Evolutionary conservation across 768 basidiomycete genomes (phyloP).

Genomic region (Leucocoprinus leucothites): DNA sequence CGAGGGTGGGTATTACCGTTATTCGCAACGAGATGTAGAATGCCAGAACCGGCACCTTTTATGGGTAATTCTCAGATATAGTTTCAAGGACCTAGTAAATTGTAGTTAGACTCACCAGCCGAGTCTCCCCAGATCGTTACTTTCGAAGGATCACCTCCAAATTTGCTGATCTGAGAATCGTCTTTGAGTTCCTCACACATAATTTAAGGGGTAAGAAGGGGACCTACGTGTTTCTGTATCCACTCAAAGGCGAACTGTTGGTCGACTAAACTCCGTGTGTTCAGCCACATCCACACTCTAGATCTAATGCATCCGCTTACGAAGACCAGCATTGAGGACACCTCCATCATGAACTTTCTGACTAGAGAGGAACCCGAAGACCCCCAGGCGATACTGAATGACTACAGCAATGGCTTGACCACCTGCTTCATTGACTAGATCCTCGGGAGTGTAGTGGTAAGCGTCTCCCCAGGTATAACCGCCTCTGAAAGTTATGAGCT

Average conservation of each 20-base stretch:
- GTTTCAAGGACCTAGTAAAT: no score
- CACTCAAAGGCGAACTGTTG: constrained; percentile 42
- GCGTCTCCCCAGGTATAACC: constrained; percentile 7
- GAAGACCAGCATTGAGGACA: constrained; percentile 45
- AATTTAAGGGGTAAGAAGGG: not conserved
- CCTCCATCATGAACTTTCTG: constrained; percentile 39
- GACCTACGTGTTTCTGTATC: constrained; percentile 38
- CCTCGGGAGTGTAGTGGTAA: constrained; percentile 6
- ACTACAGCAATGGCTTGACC: constrained; percentile 34
- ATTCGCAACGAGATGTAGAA: constrained; percentile 46
- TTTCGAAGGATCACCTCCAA: constrained; percentile 36
- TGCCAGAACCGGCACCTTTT: constrained; percentile 42
- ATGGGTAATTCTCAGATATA: not conserved
- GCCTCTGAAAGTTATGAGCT: not conserved
- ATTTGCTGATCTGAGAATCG: constrained; percentile 31
- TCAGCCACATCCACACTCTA: no score
- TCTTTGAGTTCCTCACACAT: no score
- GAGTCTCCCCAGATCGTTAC: constrained; percentile 48
- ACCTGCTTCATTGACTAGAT: constrained; percentile 32
- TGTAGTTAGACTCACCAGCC: constrained; percentile 11
- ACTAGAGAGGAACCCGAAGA: constrained; percentile 47
- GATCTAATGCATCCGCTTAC: constrained; percentile 27
- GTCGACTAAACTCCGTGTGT: constrained; percentile 33
- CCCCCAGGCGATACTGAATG: constrained; percentile 42
- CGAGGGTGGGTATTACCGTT: constrained; percentile 38